Evolutionary conservation across 2,329 filamentous ascomycete genomes (phyloP).

Genomic region (Venturia effusa): DNA sequence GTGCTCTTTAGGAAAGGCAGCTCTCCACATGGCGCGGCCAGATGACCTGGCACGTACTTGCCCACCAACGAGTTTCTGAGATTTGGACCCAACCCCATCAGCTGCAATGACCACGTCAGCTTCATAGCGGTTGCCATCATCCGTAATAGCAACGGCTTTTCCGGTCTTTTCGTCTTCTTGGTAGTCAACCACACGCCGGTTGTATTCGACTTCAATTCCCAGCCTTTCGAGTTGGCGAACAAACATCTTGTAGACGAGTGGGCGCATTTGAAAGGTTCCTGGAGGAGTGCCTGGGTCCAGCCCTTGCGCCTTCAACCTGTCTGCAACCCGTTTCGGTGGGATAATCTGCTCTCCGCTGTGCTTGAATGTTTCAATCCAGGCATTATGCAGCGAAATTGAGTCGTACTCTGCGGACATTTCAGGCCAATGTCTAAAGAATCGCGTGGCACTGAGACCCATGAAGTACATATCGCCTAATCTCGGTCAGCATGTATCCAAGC

Average conservation of each 20-base stretch:
- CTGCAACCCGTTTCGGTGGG: conserved; percentile 37
- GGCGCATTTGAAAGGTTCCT: conserved; percentile 46
- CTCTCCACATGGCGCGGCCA: conserved; percentile 30
- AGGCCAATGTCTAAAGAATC: conserved; percentile 46
- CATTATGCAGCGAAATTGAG: conserved; percentile 41
- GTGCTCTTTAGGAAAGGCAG: conserved; percentile 31
- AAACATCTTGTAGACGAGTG: conserved; percentile 46
- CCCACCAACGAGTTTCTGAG: conserved; percentile 33
- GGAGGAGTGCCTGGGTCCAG: conserved; percentile 39
- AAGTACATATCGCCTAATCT: conserved; percentile 47
- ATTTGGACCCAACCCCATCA: conserved; percentile 34
- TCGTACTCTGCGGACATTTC: conserved; percentile 41
- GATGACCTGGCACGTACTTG: conserved; percentile 31
- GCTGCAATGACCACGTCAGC: conserved; percentile 31
- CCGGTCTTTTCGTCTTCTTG: conserved; percentile 30
- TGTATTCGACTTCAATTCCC: conserved; percentile 33
- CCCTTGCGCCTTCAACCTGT: conserved; percentile 36
- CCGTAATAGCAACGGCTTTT: conserved; percentile 24
- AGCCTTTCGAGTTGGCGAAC: conserved; percentile 37
- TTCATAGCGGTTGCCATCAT: conserved; percentile 31
- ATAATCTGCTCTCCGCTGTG: conserved; percentile 41
- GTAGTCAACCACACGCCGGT: conserved; percentile 32
- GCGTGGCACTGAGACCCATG: conserved; percentile 45
- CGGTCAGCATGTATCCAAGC: not conserved
- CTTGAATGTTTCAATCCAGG: conserved; percentile 46